Conservation (phyloP, 192 early-diverging fungal genomes). For the Mortierella alpina region DNA sequence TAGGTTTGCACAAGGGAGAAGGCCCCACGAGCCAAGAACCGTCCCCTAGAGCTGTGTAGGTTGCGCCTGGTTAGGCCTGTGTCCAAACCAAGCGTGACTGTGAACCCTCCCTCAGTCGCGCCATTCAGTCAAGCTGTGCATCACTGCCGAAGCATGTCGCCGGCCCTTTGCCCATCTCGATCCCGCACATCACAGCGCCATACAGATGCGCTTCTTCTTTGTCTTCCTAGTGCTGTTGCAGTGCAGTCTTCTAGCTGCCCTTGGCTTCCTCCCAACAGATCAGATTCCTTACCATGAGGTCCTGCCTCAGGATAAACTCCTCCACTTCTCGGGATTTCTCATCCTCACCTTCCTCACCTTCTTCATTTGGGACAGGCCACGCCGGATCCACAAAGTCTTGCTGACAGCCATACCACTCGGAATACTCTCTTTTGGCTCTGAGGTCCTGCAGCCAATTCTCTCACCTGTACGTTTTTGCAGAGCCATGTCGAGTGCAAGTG, state of each 20-base stretch:
- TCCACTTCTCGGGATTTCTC: conserved; percentile 46
- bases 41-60: too few relatives aligned
- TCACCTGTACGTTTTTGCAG: conserved; percentile 26
- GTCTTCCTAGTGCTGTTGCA: conserved; percentile 38
- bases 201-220: conserved; percentile 37
- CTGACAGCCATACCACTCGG: conserved; percentile 35
- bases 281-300: conserved; percentile 49
- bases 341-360: conserved; percentile 47
- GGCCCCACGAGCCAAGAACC: not conserved
- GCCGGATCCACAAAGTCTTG: conserved; percentile 22
- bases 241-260: conserved; percentile 28
- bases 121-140: not conserved
- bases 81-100: not conserved
- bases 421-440: conserved; percentile 35
- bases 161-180: not conserved
- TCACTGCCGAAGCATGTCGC: too few relatives aligned
- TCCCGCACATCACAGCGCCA: not conserved
- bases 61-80: too few relatives aligned
- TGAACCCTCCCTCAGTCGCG: too few relatives aligned
- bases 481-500: not conserved
- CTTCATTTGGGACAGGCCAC: conserved; percentile 48
- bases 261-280: conserved; percentile 46
- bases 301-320: conserved; percentile 42
- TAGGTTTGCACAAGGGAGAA: not conserved
- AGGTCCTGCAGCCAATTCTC: conserved; percentile 40